Percentiles rank a stretch among this genome's conserved stretches.
phyloP scores from a whole-genome alignment of 2,329 filamentous ascomycete species.

The Beauveria sp. region DNA sequence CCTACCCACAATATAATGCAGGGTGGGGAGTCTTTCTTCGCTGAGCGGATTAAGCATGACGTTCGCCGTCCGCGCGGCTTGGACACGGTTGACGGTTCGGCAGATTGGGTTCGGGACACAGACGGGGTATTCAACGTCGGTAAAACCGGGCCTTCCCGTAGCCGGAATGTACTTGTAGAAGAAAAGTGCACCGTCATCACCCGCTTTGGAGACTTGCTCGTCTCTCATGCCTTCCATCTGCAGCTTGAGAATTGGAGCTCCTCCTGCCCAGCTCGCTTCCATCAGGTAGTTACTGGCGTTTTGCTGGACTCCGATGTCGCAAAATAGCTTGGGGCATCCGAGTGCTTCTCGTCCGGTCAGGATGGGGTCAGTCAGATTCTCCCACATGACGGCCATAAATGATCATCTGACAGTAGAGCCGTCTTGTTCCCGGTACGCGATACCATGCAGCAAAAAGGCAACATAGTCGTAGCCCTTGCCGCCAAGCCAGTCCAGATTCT shows the following conservation, averaged over 20 bases:
- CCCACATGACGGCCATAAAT: conserved; percentile 30
- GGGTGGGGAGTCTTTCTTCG: not conserved
- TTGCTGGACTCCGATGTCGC: conserved; percentile 36
- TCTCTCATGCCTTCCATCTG: not conserved
- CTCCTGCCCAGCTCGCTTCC: not conserved
- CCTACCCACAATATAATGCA: not conserved
- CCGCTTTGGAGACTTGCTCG: not conserved
- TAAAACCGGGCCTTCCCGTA: not conserved
- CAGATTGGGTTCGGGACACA: not conserved
- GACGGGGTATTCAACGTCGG: not conserved
- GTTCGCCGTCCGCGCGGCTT: not conserved
- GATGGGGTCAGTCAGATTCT: conserved; percentile 52
- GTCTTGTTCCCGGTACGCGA: conserved; percentile 35
- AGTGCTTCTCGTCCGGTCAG: conserved; percentile 52
- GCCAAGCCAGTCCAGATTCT: conserved; percentile 53
- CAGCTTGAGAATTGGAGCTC: not conserved
- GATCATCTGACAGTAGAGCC: not conserved
- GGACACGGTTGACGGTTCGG: not conserved
- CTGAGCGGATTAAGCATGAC: not conserved
- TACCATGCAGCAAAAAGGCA: conserved; percentile 55
- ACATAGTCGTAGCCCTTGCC: conserved; percentile 50
- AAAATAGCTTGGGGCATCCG: conserved; percentile 53
- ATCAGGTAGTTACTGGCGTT: not conserved
- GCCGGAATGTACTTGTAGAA: not conserved
- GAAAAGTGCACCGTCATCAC: not conserved